Base-by-base conservation (phyloP, 1,284 basidiomycete species). In the Ceratobasidium sp. region DNA sequence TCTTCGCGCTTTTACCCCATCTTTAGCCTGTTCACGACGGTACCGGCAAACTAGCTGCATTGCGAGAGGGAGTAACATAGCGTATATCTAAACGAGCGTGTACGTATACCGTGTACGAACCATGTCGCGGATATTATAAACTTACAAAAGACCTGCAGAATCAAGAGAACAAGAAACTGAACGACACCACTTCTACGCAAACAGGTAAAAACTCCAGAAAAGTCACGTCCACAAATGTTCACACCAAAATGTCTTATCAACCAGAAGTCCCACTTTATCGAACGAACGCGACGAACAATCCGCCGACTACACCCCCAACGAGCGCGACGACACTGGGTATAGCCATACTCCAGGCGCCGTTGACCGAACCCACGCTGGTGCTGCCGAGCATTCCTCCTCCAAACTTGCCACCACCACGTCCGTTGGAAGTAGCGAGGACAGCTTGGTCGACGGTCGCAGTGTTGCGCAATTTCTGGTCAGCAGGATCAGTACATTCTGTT, bases 361-460 rank as follows among this genome's bases (percentile, higher is more conserved):
- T 72, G 46, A 34, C 66, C 13, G 66, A 68, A 19, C 66, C 56
- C 1, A 16, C 13, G 64, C 74, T 75, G 7, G 74, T 75, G 51
- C 74, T 75, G 19, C 65, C 74, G 49, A 72, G 49, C 43, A 49
- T 61, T 29, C 77, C 77, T 13, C 61, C 72, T 24, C 71, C 75
- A 37, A 39, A 74, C 1, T 74, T 62, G 19, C 71, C 64, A 19
- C 79, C 79, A 27, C 79, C 79, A 48, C 79, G 78, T 7, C 84
- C 84, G 75, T 84, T 84, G 31, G 81, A 79, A 1, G 83, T 83
- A 66, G 77, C 76, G 53, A 84, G 64, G 0, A 80, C 80, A 11
- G 61, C 78, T 0, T 78, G 78, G 74, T 80, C 80, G 39, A 84
- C 78, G 0, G 82, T 82, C 6, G 81, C 80, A 5, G 76, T 22